These are phyloP conservation scores for Scheffersomyces amazonensis DNA, from an alignment of 805 yeast genomes.

Conservation along the genomic window DNA sequence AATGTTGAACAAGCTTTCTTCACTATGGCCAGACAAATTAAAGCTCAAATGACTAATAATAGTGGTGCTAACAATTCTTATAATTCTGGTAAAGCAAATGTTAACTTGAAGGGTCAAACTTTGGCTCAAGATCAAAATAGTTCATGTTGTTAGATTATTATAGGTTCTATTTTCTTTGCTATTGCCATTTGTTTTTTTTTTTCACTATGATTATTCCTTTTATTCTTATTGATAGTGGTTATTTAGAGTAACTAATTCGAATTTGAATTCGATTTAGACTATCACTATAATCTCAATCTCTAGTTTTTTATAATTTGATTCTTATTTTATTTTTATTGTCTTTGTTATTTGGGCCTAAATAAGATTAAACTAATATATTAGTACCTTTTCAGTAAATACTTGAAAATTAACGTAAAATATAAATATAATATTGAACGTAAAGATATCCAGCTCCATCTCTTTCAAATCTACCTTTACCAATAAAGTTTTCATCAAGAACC, in stretches of 20 bases:
- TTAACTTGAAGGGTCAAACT: conserved; percentile 70
- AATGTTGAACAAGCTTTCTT: conserved; percentile 98
- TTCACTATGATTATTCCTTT: too few species aligned
- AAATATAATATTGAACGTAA: conserved; percentile 55
- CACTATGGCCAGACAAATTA: conserved; percentile 98
- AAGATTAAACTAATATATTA: too few species aligned
- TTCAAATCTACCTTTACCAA: conserved; percentile 60
- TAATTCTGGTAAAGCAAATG: conserved; percentile 58
- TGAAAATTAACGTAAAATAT: conserved; percentile 23
- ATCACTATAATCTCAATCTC: too few species aligned
- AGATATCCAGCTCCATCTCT: conserved; percentile 44
- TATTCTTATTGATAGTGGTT: too few species aligned
- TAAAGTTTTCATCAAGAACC: conserved; percentile 46
- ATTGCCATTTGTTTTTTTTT: not conserved
- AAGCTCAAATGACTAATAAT: conserved; percentile 84
- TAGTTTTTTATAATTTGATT: too few species aligned
- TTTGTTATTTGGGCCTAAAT: too few species aligned
- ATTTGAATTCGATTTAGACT: too few species aligned
- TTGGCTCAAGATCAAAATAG: conserved; percentile 39
- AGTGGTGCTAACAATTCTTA: conserved; percentile 17
- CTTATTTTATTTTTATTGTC: too few species aligned
- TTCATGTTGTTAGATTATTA: conserved; percentile 34
- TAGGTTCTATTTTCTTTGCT: not conserved
- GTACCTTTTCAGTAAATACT: too few species aligned
- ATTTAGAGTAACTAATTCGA: too few species aligned